These are phyloP conservation scores for Pyricularia sp. DNA, from an alignment of 2,329 filamentous ascomycete species.

Conservation along the genomic window DNA sequence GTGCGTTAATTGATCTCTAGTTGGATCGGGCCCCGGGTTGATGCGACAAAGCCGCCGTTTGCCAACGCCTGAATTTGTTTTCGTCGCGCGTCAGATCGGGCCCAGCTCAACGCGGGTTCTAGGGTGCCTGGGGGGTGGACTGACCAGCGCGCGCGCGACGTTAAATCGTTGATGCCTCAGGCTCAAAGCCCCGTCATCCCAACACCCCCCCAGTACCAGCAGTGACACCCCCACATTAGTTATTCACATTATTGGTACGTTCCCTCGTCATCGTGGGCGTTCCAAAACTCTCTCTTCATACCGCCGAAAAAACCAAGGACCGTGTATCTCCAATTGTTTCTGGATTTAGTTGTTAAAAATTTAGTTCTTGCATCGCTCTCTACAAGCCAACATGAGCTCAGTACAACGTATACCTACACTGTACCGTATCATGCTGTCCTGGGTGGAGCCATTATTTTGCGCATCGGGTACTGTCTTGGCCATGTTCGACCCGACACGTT, in stretches of 20 bases:
- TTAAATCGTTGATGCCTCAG: neutral
- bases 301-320: neutral
- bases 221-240: neutral
- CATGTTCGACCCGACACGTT: conserved; percentile 6
- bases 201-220: neutral
- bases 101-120: neutral
- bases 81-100: conserved; percentile 2
- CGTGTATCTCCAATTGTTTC: neutral
- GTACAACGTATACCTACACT: conserved; percentile 2
- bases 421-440: conserved; percentile 8
- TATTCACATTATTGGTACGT: neutral
- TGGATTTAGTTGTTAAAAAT: neutral
- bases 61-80: conserved; percentile 3
- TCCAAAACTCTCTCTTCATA: neutral
- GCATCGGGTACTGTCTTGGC: conserved; percentile 10
- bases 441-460: conserved; percentile 8
- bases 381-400: neutral
- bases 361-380: neutral
- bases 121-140: neutral
- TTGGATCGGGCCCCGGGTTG: neutral
- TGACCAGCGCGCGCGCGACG: neutral
- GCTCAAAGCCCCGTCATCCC: no score
- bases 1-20: neutral
- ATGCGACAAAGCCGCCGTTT: neutral
- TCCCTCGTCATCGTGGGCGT: neutral